Conservation (phyloP, 2,329 filamentous ascomycete species). For the Akanthomyces dipterigenus region DNA sequence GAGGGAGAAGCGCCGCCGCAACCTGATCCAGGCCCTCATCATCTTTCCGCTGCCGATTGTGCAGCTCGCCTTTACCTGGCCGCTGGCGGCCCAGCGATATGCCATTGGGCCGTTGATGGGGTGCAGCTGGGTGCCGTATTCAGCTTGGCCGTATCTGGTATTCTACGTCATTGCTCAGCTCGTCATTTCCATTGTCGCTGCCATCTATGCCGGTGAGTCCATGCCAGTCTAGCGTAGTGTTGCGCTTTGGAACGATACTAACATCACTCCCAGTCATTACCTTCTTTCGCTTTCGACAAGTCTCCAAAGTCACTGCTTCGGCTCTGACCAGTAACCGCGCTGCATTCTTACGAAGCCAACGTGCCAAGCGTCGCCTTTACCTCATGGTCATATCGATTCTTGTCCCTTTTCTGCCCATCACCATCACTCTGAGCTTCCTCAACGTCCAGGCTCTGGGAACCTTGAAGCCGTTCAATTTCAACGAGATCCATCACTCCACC, state of each 20-base stretch:
- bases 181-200: conserved; percentile 35
- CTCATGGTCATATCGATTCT: conserved; percentile 48
- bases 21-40: conserved; percentile 43
- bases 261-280: conserved; percentile 31
- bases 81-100: conserved; percentile 42
- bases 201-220: conserved; percentile 42
- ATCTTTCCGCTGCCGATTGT: conserved; percentile 48
- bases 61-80: conserved; percentile 42
- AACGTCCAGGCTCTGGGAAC: conserved; percentile 31
- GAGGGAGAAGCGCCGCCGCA: conserved; percentile 35
- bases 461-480: conserved; percentile 33
- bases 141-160: conserved; percentile 41
- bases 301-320: conserved; percentile 34
- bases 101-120: conserved; percentile 43
- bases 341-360: conserved; percentile 36
- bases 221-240: not conserved
- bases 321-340: conserved; percentile 34
- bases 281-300: conserved; percentile 40
- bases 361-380: conserved; percentile 47
- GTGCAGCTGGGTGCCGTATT: conserved; percentile 37
- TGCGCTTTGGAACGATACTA: not conserved
- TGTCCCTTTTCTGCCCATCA: conserved; percentile 43
- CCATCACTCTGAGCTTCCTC: conserved; percentile 31
- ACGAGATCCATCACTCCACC: conserved; percentile 32
- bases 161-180: conserved; percentile 42